Percentiles rank a stretch among this genome's conserved stretches.
Evolutionary conservation across 176 grass and related monocot genomes (phyloP).

Genomic region (Aegilops sharonensis): DNA sequence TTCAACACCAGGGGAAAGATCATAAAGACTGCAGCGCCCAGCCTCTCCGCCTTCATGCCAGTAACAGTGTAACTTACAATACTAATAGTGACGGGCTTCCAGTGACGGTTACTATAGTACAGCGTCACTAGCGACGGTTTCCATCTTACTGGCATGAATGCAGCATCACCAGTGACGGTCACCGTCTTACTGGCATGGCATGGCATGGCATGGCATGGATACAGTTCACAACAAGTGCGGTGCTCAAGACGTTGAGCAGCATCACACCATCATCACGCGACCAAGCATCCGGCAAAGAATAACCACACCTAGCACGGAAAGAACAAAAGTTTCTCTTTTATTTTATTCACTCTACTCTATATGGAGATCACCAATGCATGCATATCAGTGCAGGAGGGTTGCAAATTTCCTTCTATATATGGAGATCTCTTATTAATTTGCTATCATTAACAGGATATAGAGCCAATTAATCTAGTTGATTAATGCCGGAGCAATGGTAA

Average conservation of each 20-base stretch:
- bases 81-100: not conserved
- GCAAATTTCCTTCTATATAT: not conserved
- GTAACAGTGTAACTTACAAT: too few relatives aligned
- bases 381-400: not conserved
- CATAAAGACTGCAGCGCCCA: not conserved
- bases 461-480: slow-evolving; percentile 4
- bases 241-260: slow-evolving; percentile 17
- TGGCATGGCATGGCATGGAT: not conserved
- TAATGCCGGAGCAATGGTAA: not conserved
- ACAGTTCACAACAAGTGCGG: slow-evolving; percentile 18
- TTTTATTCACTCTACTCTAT: not conserved
- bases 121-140: too few relatives aligned
- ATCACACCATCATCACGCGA: slow-evolving; percentile 18
- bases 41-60: not conserved
- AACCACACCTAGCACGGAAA: slow-evolving; percentile 33
- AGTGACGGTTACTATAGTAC: not conserved
- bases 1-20: not conserved
- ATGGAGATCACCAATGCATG: not conserved
- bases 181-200: not conserved
- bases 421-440: slow-evolving; percentile 3
- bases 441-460: not conserved
- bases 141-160: too few relatives aligned
- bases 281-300: slow-evolving; percentile 9
- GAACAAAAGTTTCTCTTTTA: slow-evolving; percentile 34
- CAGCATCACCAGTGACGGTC: not conserved